Evolutionary conservation across 306 rosid genomes (phyloP).

Genomic region (Vachellia pachyceras): DNA sequence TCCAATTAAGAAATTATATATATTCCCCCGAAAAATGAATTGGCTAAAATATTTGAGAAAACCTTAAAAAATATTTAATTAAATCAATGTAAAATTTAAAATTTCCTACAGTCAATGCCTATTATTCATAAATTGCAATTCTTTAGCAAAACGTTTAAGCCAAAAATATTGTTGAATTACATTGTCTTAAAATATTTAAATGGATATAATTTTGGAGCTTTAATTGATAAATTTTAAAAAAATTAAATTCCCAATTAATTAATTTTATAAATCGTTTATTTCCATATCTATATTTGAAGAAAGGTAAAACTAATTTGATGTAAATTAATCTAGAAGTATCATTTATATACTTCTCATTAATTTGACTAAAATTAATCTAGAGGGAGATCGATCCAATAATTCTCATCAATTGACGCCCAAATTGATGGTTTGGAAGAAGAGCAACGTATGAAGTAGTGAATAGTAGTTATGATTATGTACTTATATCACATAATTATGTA

Average conservation of each 20-base stretch:
- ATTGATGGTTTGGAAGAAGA: neutral
- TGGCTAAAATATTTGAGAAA: neutral
- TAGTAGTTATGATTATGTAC: neutral
- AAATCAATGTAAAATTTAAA: neutral
- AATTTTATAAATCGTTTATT: neutral
- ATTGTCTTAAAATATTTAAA: neutral
- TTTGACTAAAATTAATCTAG: too few species aligned
- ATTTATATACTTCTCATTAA: neutral
- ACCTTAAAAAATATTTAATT: neutral
- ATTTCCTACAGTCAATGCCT: neutral
- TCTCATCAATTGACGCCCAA: neutral
- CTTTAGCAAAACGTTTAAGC: neutral
- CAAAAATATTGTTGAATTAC: neutral
- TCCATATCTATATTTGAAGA: neutral
- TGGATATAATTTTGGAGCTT: neutral
- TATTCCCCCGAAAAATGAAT: neutral
- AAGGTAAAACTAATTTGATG: neutral
- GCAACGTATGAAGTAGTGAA: neutral
- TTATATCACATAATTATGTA: neutral
- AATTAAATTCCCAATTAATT: neutral
- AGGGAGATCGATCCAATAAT: neutral
- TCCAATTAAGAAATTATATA: neutral
- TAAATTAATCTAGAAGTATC: neutral
- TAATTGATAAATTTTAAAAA: neutral
- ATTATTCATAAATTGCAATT: neutral